phyloP scores from a whole-genome alignment of 2,329 filamentous ascomycete species.

The Orbilia ellipsospora region DNA sequence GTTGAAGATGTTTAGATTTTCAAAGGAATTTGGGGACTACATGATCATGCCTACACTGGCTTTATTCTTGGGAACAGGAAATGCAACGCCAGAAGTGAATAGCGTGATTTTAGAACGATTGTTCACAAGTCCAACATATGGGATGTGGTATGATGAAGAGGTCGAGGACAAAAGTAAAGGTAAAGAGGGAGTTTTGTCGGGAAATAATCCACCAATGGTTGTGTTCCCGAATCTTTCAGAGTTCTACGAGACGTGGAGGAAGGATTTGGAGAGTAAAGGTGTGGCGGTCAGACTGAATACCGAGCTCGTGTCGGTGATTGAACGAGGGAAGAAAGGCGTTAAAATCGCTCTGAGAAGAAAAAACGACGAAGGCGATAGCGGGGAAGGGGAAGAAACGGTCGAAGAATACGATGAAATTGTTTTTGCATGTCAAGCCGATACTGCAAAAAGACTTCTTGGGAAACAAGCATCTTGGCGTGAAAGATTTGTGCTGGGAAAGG shows the following conservation, averaged over 20 bases:
- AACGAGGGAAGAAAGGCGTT: conserved; percentile 68
- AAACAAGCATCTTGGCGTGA: conserved; percentile 71
- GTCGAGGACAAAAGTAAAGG: conserved; percentile 41
- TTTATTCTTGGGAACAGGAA: conserved; percentile 78
- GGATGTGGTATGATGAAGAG: conserved; percentile 68
- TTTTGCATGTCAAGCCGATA: conserved; percentile 74
- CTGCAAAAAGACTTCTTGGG: conserved; percentile 71
- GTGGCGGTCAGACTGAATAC: conserved; percentile 70
- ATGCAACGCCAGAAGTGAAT: conserved; percentile 77
- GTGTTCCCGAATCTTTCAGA: conserved; percentile 72
- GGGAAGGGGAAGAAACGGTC: conserved; percentile 30
- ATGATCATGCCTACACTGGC: conserved; percentile 78
- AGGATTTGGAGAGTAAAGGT: conserved; percentile 68
- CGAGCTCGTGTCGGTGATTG: conserved; percentile 68
- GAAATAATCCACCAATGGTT: conserved; percentile 73
- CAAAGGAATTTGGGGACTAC: conserved; percentile 75
- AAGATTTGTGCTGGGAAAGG: conserved; percentile 75
- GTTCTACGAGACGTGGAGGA: conserved; percentile 72
- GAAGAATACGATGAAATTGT: conserved; percentile 74
- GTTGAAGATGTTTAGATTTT: conserved; percentile 76
- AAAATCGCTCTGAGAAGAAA: conserved; percentile 66
- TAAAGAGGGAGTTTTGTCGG: conserved; percentile 57
- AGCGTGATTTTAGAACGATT: conserved; percentile 74
- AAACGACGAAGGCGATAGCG: conserved; percentile 56
- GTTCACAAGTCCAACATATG: conserved; percentile 67